Evolutionary conservation across 148 eudicot species (phyloP).

Genomic region (Arctostaphylos glauca): DNA sequence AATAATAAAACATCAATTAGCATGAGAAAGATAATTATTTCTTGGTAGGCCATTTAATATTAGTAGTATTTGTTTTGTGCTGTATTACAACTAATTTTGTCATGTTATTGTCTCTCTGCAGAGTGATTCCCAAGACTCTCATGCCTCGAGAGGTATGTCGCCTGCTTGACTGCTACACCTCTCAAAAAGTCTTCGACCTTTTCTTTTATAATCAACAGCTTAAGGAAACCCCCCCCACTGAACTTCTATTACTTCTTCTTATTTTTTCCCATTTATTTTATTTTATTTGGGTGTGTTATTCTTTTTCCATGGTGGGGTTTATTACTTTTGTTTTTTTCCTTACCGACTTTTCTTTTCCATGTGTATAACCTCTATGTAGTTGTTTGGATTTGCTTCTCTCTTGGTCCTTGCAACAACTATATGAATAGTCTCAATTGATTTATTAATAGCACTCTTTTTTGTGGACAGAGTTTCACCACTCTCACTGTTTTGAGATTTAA

Average conservation of each 20-base stretch:
- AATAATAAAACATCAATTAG: constrained; percentile 6
- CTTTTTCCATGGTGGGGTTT: background rate
- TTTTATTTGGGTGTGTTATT: background rate
- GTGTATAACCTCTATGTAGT: background rate
- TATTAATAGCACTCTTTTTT: background rate
- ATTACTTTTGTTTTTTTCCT: background rate
- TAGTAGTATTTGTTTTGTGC: constrained; percentile 18
- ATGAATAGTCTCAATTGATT: background rate
- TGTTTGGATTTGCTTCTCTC: background rate
- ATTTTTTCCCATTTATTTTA: too few relatives aligned
- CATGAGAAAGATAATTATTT: constrained; percentile 36
- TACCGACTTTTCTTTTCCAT: background rate
- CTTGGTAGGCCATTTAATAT: constrained; percentile 28
- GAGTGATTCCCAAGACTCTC: constrained; percentile 99
- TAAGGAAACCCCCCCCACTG: background rate
- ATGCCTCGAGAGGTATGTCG: constrained; percentile 99
- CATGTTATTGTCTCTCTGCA: constrained; percentile 82
- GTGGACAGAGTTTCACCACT: constrained; percentile 13
- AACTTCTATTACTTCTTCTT: background rate
- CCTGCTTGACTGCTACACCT: constrained; percentile 23
- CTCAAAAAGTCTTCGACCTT: constrained; percentile 49
- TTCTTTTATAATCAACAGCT: constrained; percentile 18
- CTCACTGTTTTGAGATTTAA: constrained; percentile 17
- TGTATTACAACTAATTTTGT: constrained; percentile 52
- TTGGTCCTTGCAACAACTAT: background rate